phyloP scores from a whole-genome alignment of 2,329 filamentous ascomycete species.

The Neonectria sp. region DNA sequence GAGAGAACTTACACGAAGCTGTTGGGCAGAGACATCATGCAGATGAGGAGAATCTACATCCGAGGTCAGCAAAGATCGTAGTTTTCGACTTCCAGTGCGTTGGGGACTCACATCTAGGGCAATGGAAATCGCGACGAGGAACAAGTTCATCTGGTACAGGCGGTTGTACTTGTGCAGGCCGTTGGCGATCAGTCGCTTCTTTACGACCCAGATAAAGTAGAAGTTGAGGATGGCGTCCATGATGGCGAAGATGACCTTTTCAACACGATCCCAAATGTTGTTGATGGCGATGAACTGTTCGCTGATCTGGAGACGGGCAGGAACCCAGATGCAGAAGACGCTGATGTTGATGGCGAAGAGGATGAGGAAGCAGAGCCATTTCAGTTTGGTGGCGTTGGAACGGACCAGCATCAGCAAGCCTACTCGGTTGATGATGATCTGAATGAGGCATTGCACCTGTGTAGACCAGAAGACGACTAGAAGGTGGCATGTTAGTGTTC shows the following conservation, averaged over 20 bases:
- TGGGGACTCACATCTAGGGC: conserved; percentile 42
- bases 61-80: not conserved
- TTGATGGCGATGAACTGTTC: conserved; percentile 59
- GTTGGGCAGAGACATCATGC: conserved; percentile 49
- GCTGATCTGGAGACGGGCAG: conserved; percentile 60
- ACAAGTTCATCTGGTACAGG: conserved; percentile 57
- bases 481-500: conserved; percentile 4
- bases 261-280: conserved; percentile 65
- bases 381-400: conserved; percentile 53
- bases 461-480: conserved; percentile 52
- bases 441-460: conserved; percentile 61
- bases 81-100: too few species aligned
- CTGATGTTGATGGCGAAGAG: conserved; percentile 63
- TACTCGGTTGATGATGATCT: conserved; percentile 68
- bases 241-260: conserved; percentile 63
- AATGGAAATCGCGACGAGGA: conserved; percentile 49
- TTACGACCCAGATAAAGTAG: conserved; percentile 62
- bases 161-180: conserved; percentile 65
- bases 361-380: conserved; percentile 60
- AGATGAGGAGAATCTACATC: conserved; percentile 40
- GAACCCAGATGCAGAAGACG: conserved; percentile 67
- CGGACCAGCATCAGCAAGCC: conserved; percentile 60
- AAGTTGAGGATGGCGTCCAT: conserved; percentile 64
- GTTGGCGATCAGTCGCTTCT: conserved; percentile 60
- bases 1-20: conserved; percentile 43